Evolutionary conservation across 345 rosid species (phyloP), one percentile per base, ranked within the genome.

Genomic region (Crucihimalaya himalaica): DNA sequence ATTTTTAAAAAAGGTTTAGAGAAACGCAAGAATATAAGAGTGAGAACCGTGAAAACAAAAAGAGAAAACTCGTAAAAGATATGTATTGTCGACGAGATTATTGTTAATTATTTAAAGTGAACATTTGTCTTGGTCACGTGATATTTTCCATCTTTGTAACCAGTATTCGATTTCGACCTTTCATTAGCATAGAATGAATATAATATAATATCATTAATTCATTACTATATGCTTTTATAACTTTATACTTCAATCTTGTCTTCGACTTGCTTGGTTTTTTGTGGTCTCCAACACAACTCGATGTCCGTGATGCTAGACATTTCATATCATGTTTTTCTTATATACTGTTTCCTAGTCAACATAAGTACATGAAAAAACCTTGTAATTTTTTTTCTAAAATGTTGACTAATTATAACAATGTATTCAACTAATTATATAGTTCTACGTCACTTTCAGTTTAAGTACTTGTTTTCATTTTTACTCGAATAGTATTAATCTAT

Each of bases 41-140:
- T 70, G 80, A 76, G 28, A 56, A 56, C 53, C 12, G 76, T 76
- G 76, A 76, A 63, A 76, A 67, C 50, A 70, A 76, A 76, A 77
- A 77, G 63, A 71, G 19, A 70, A 55, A 70, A 56, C 16, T 63
- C 55, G 71, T 51, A 32, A 68, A 68, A 34, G 56, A 68, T 67
- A 1, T 40, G 48, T 35, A 63, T 47, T 63, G 50, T 63, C 60
- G 31, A 46, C 25, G 50, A 5, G 74, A 68, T 66, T 58, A 68
- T 32, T 75, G 14, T 29, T 54, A 61, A 40, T 63, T 47, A 31
- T 9, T 35, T 48, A 77, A 71, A 71, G 80, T 77, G 63, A 28
- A 64, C 56, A 64, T 71, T 77, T 77, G 76, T 71, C 68, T 71
- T 21, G 46, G 54, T 65, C 72, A 77, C 76, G 68, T 71, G 80